phyloP scores from a whole-genome alignment of 2,329 filamentous ascomycete species.

The Scedosporium minutisporum region DNA sequence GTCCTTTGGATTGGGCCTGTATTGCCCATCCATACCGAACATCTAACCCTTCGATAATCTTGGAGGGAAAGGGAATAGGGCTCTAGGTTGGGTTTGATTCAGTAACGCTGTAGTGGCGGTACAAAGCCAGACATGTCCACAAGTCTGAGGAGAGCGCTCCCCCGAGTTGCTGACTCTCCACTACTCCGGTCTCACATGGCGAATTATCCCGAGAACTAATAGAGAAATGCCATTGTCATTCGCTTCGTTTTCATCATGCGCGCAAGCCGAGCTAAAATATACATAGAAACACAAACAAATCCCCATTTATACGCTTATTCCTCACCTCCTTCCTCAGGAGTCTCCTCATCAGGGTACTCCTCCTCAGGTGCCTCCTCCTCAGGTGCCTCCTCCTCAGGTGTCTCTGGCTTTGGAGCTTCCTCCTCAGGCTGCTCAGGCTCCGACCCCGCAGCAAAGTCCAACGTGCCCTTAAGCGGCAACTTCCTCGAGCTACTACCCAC shows the following conservation, averaged over 20 bases:
- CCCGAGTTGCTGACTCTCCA: too few relatives aligned
- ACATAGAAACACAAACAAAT: not conserved
- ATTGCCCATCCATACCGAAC: too few relatives aligned
- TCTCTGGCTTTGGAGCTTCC: not conserved
- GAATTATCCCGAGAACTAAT: slow-evolving; percentile 10
- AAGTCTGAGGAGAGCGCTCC: too few relatives aligned
- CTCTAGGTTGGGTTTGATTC: too few relatives aligned
- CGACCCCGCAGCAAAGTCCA: not conserved
- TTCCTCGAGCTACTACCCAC: slow-evolving; percentile 48
- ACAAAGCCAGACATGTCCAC: too few relatives aligned
- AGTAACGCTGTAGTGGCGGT: too few relatives aligned
- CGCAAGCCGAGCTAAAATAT: not conserved
- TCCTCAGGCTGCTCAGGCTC: not conserved
- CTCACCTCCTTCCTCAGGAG: not conserved
- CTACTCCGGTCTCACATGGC: too few relatives aligned
- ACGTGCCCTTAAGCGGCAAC: slow-evolving; percentile 30
- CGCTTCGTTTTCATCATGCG: not conserved
- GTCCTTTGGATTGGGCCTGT: too few relatives aligned
- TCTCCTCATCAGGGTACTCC: not conserved
- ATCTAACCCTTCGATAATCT: too few relatives aligned
- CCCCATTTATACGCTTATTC: not conserved
- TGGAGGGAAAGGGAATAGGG: too few relatives aligned
- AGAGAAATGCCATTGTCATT: not conserved
- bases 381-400: not conserved
- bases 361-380: not conserved